phyloP scores from a whole-genome alignment of 352 stramenopile genomes.

The Phytophthora melonis region DNA sequence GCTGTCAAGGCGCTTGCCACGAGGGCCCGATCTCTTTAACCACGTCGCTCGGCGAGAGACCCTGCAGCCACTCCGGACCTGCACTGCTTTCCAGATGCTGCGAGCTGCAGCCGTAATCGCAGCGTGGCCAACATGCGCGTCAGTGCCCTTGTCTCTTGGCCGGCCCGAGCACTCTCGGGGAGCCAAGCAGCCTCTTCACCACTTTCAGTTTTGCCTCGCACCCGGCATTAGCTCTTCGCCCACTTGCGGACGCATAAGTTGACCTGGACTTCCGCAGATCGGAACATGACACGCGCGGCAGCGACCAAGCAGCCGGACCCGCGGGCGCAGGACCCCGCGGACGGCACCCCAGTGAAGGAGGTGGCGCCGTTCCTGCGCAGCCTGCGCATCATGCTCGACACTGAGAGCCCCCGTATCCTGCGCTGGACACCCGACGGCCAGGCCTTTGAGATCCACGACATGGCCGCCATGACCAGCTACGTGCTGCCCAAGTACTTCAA shows the following conservation, averaged over 20 bases:
- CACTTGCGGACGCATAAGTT: not conserved
- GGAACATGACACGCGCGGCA: conserved; percentile 25
- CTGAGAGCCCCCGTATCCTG: conserved; percentile 59
- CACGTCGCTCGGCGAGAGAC: conserved; percentile 21
- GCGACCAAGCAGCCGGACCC: conserved; percentile 2
- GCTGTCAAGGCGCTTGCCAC: conserved; percentile 11
- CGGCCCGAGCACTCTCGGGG: conserved; percentile 1
- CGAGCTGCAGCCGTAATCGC: conserved; percentile 25
- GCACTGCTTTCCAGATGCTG: conserved; percentile 20
- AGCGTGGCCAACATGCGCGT: not conserved
- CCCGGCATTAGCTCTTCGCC: conserved; percentile 8
- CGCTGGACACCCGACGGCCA: conserved; percentile 65
- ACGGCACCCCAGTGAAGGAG: conserved; percentile 50
- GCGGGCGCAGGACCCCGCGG: conserved; percentile 17
- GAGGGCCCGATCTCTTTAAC: conserved; percentile 15
- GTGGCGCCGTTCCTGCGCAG: conserved; percentile 71
- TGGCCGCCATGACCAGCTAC: conserved; percentile 73
- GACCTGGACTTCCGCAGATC: not conserved
- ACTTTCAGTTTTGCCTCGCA: conserved; percentile 37
- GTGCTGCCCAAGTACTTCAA: conserved; percentile 95
- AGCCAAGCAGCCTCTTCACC: conserved; percentile 12
- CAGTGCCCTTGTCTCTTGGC: conserved; percentile 27
- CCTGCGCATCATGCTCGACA: conserved; percentile 66
- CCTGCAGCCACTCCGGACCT: conserved; percentile 3
- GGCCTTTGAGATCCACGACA: conserved; percentile 79